Evolutionary conservation across 2,329 filamentous ascomycete genomes (phyloP).

Genomic region (Aspergillus glaucus): DNA sequence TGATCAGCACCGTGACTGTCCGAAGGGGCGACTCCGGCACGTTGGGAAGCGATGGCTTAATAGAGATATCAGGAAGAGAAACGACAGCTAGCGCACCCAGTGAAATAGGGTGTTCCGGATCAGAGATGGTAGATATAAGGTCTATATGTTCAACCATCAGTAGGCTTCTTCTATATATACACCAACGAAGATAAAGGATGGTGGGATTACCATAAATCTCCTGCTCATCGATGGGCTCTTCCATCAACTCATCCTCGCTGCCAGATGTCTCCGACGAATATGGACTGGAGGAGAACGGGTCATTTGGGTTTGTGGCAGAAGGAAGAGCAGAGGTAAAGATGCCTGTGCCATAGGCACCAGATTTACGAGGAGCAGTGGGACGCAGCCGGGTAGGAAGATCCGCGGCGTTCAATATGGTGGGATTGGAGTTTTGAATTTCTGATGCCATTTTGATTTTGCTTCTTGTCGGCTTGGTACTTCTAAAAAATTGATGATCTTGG

Average conservation of each 20-base stretch:
- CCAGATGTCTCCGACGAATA: slow-evolving; percentile 31
- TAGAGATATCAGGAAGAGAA: slow-evolving; percentile 87
- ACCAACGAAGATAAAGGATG: not conserved
- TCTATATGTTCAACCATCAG: slow-evolving; percentile 47
- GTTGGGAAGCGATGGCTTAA: slow-evolving; percentile 60
- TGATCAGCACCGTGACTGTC: slow-evolving; percentile 80
- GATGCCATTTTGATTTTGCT: slow-evolving; percentile 19
- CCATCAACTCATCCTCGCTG: slow-evolving; percentile 53
- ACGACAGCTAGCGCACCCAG: slow-evolving; percentile 90
- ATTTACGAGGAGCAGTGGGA: slow-evolving; percentile 36
- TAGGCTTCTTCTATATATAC: not conserved
- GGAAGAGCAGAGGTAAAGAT: slow-evolving; percentile 51
- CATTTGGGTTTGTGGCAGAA: slow-evolving; percentile 43
- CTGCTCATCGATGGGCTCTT: slow-evolving; percentile 90
- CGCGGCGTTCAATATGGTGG: slow-evolving; percentile 79
- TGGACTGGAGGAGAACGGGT: slow-evolving; percentile 42
- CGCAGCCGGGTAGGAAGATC: slow-evolving; percentile 75
- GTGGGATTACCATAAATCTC: slow-evolving; percentile 76
- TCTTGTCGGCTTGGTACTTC: not conserved
- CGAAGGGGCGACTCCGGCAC: slow-evolving; percentile 55
- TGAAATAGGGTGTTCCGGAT: slow-evolving; percentile 93
- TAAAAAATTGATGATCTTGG: too few species aligned
- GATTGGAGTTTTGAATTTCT: slow-evolving; percentile 60
- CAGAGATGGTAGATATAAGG: slow-evolving; percentile 87
- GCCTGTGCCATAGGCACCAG: slow-evolving; percentile 27